Evolutionary conservation across 768 basidiomycete genomes (phyloP).

Genomic region (Sporobolomyces pararoseus): DNA sequence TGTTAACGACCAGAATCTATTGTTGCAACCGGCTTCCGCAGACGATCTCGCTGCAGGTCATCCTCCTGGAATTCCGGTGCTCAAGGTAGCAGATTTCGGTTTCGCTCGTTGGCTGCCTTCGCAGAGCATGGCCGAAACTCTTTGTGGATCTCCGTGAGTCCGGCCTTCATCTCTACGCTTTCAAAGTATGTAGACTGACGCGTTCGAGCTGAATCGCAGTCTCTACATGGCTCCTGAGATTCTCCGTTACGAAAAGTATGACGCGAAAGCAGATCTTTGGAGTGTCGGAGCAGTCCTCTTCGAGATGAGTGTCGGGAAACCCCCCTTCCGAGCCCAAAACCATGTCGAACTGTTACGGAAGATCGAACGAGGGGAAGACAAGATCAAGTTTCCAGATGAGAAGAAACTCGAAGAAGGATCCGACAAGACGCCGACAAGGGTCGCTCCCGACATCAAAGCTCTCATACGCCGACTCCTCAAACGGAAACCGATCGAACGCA

Average conservation of each 20-base stretch:
- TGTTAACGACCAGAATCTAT: conserved; percentile 89
- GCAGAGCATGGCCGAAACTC: conserved; percentile 91
- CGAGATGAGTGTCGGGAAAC: conserved; percentile 88
- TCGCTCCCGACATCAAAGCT: conserved; percentile 77
- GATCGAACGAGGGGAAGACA: conserved; percentile 82
- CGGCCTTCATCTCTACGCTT: neutral
- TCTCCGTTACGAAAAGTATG: conserved; percentile 91
- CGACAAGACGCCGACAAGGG: conserved; percentile 46
- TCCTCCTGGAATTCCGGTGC: conserved; percentile 83
- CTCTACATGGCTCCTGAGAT: conserved; percentile 99
- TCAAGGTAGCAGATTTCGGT: conserved; percentile 97
- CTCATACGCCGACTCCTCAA: conserved; percentile 80
- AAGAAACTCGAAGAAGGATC: conserved; percentile 47
- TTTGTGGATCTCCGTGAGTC: conserved; percentile 92
- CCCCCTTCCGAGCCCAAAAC: conserved; percentile 92
- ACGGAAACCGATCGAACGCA: conserved; percentile 75
- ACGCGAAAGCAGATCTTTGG: conserved; percentile 97
- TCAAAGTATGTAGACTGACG: neutral
- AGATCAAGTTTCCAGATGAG: conserved; percentile 88
- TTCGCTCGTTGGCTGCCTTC: conserved; percentile 90
- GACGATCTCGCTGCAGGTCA: conserved; percentile 82
- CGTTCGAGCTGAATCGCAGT: conserved; percentile 50
- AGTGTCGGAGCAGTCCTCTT: conserved; percentile 94
- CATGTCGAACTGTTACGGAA: conserved; percentile 90
- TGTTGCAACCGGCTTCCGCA: conserved; percentile 74